These are phyloP conservation scores for Dictyostelium purpureum DNA, from an alignment of 78 protist genomes.

Conservation along the genomic window DNA sequence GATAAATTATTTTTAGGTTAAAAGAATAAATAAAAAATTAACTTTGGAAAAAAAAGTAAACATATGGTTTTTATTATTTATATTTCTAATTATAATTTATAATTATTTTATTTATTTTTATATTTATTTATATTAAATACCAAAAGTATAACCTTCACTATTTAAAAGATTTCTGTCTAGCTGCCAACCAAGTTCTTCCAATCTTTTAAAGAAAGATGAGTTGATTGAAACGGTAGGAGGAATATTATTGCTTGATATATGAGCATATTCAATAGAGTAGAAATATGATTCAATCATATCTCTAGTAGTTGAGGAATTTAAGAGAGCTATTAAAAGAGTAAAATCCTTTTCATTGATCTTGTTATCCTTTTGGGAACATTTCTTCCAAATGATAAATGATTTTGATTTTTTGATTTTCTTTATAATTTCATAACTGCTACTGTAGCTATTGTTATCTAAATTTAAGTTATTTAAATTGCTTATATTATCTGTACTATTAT, in stretches of 20 bases:
- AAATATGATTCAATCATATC: constrained; percentile 24
- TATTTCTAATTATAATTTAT: too few species aligned
- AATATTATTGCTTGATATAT: neutral
- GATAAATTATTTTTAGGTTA: neutral
- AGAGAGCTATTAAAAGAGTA: neutral
- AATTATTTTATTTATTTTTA: too few species aligned
- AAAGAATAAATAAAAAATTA: neutral
- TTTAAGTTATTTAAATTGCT: too few species aligned
- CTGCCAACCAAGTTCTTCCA: constrained; percentile 2
- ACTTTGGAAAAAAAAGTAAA: too few species aligned
- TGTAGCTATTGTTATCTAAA: neutral
- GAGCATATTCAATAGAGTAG: neutral
- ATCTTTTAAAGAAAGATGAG: neutral
- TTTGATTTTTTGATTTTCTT: constrained; percentile 16
- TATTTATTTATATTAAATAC: neutral
- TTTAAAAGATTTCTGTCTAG: neutral
- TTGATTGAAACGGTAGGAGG: neutral
- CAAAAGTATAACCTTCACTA: constrained; percentile 2
- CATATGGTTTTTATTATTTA: too few species aligned
- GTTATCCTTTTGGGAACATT: neutral
- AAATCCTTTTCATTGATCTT: neutral
- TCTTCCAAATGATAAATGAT: constrained; percentile 19
- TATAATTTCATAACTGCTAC: neutral
- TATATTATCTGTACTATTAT: too few species aligned
- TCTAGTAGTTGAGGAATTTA: neutral